phyloP scores from a whole-genome alignment of 2,329 filamentous ascomycete genomes.

The Penicillium decumbens region DNA sequence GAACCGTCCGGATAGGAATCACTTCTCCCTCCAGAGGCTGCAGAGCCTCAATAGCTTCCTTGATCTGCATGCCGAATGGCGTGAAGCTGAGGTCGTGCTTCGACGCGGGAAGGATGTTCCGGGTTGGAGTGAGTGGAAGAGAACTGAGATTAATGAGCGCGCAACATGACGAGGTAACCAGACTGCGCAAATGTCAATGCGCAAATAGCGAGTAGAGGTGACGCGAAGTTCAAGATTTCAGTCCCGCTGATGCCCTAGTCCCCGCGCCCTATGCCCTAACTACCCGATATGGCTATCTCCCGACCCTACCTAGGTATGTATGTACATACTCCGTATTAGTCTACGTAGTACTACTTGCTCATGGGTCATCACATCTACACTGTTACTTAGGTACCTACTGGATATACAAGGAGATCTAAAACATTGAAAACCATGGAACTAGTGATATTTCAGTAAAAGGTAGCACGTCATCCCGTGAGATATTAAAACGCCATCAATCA shows the following conservation, averaged over 20 bases:
- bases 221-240: conserved; percentile 12
- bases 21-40: conserved; percentile 34
- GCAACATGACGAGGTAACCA: neutral
- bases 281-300: neutral
- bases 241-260: conserved; percentile 11
- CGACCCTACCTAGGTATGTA: neutral
- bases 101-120: neutral
- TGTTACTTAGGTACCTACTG: neutral
- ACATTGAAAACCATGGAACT: neutral
- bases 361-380: neutral
- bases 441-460: conserved; percentile 10
- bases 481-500: conserved; percentile 18
- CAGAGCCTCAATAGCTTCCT: conserved; percentile 23
- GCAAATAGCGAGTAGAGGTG: neutral
- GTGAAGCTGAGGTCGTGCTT: neutral
- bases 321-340: too few species aligned
- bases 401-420: too few species aligned
- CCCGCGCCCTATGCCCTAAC: conserved; percentile 20
- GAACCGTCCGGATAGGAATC: conserved; percentile 41
- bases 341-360: neutral
- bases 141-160: neutral
- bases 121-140: neutral
- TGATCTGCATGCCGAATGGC: conserved; percentile 18
- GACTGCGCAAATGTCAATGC: neutral
- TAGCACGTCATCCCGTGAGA: conserved; percentile 9